These are phyloP conservation scores for Metschnikowia vanudenii DNA, from an alignment of 805 yeast species.

Conservation along the genomic window DNA sequence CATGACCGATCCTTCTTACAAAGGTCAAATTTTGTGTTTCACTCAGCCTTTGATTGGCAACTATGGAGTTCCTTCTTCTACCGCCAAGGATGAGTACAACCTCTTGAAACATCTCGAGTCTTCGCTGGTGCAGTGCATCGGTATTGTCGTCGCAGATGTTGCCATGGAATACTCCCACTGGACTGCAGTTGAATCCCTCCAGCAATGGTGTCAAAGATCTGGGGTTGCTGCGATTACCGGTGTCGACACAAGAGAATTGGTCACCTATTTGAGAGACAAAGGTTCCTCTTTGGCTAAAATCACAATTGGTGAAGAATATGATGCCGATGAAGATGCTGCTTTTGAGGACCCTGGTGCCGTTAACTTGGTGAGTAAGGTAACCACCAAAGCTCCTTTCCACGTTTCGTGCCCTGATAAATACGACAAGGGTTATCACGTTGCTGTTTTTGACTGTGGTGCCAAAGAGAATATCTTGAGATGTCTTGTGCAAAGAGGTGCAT, in stretches of 20 bases:
- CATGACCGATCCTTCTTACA: constrained; percentile 97
- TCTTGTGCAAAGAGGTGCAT: constrained; percentile 91
- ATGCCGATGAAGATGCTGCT: constrained; percentile 88
- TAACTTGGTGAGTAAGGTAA: constrained; percentile 88
- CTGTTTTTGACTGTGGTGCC: constrained; percentile 96
- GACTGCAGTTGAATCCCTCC: constrained; percentile 96
- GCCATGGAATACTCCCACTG: constrained; percentile 98
- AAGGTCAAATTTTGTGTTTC: constrained; percentile 94
- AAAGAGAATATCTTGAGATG: constrained; percentile 96
- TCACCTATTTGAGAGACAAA: constrained; percentile 87
- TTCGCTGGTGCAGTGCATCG: constrained; percentile 88
- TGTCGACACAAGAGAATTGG: constrained; percentile 95
- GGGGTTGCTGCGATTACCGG: constrained; percentile 95
- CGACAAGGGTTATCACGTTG: constrained; percentile 68
- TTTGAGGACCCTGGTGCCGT: constrained; percentile 86
- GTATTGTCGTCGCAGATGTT: constrained; percentile 93
- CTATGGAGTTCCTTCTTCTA: constrained; percentile 93
- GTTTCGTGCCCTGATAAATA: constrained; percentile 60
- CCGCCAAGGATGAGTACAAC: constrained; percentile 77
- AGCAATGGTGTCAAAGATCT: constrained; percentile 94
- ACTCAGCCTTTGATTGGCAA: constrained; percentile 98
- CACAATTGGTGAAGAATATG: constrained; percentile 86
- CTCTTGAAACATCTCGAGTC: constrained; percentile 88
- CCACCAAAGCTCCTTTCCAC: constrained; percentile 94
- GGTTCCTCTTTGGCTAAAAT: constrained; percentile 93